Evolutionary conservation across 352 stramenopile species (phyloP), one percentile per base, ranked within the genome.

Genomic region (Globisporangium cederbergense): DNA sequence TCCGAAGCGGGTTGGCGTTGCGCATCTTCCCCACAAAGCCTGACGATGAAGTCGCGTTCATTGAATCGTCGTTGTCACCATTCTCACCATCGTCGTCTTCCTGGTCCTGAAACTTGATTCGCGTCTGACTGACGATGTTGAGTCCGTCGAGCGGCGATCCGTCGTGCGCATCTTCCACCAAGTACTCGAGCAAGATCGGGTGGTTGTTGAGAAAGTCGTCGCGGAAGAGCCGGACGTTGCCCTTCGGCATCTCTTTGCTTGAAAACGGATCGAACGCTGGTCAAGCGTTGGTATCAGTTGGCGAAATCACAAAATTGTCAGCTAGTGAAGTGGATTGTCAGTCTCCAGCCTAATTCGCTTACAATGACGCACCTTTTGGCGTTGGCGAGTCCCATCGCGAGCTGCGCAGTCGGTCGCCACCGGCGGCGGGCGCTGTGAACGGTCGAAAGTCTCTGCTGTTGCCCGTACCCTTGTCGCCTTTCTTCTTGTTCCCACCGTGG

Each of bases 121-220:
- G 46, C 13, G 60, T 59, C 7, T 62, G 20, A 16, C 45, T 20
- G 0, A 70, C 51, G 2, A 63, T 61, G 13, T 60, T 52, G 11
- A 66, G 49, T 6, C 57, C 25, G 16, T 70, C 64, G 38, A 70
- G 25, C 14, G 51, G 13, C 20, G 68, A 58, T 1, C 56, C 49
- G 45, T 63, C 43, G 0, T 77, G 68, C 36, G 71, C 62, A 40
- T 80, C 76, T 40, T 89, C 68, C 9, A 75, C 82, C 45, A 95
- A 73, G 67, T 95, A 95, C 64, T 93, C 86, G 34, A 95, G 70
- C 54, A 95, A 45, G 52, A 95, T 95, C 1, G 86, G 74, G 54
- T 92, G 77, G 63, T 88, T 95, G 62, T 95, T 95, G 54, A 95
- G 67, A 42, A 91, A 95, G 45, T 95, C 83, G 64, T 95, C 86